Base-by-base conservation (phyloP, 441 rosid genomes). In the Corymbia citriodora region DNA sequence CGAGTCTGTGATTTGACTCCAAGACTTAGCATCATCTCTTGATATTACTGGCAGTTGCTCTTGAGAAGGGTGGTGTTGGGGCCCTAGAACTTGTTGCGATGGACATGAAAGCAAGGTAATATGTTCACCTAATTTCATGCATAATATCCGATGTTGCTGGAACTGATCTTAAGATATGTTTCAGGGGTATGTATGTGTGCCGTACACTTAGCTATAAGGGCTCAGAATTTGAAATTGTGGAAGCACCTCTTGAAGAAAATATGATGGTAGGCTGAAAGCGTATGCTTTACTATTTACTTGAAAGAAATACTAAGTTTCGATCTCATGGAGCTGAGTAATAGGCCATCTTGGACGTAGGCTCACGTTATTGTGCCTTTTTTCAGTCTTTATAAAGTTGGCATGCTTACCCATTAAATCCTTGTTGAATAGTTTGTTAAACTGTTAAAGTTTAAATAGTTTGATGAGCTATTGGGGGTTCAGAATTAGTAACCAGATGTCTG, bases 91-190 rank as follows among this genome's bases (percentile, higher is more conserved):
- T 98, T 93, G 99, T 98, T 93, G 99, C 99, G 87, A 98, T 98
- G 99, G 99, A 98, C 95, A 98, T 98, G 99, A 98, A 98, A 97
- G 99, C 99, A 83, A 97, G 99, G 99, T 98, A 89, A 92, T 89
- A 89, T 86, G 90, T 23, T 40, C 85, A 40, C 50, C 85, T 79
- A 79, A 23, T 79, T 74, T 45, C 52, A 45, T 40, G 52, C 85
- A 79, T 79, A 48, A 79, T 12, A 0, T 79, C 85, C 55, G 50
- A 87, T 55, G 68, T 87, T 79, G n/a, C 88, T 70, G n/a, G 57
- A 88, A 53, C 89, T 87, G 65, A 55, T 54, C 68, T 27, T 61
- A 53, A 55, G 48, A 33, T 87, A 90, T 93, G 87, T 89, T 87
- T 91, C 90, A 98, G 99, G 98, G 99, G 99, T 90, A 98, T 98